phyloP scores from a whole-genome alignment of 1,139 yeast genomes.

The Yamadazyma diddensiae region DNA sequence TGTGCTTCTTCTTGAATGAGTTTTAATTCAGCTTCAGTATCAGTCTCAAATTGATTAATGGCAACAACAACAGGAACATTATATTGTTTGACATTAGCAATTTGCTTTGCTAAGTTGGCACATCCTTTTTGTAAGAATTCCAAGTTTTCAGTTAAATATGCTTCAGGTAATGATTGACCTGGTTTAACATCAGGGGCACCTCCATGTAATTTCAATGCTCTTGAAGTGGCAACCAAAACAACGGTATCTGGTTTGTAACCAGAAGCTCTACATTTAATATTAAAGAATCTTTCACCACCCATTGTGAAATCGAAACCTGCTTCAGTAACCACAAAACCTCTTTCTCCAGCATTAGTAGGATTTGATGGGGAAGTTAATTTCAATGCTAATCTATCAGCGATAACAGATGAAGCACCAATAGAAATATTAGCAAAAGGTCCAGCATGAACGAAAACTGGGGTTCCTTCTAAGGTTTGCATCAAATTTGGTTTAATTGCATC shows the following conservation, averaged over 20 bases:
- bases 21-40: constrained; percentile 63
- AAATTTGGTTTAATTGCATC: constrained; percentile 82
- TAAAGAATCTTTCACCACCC: constrained; percentile 86
- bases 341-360: constrained; percentile 40
- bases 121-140: constrained; percentile 64
- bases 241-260: constrained; percentile 72
- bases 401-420: constrained; percentile 79
- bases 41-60: constrained; percentile 71
- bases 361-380: constrained; percentile 54
- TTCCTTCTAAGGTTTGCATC: constrained; percentile 84
- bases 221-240: constrained; percentile 74
- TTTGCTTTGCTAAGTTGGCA: constrained; percentile 73
- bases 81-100: constrained; percentile 64
- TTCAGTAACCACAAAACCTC: constrained; percentile 76
- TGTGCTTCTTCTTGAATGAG: constrained; percentile 61
- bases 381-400: constrained; percentile 73
- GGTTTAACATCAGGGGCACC: constrained; percentile 85
- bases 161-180: constrained; percentile 70
- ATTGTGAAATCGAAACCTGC: constrained; percentile 86
- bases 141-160: constrained; percentile 64
- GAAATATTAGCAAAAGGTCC: constrained; percentile 88
- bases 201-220: constrained; percentile 80
- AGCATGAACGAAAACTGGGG: constrained; percentile 82
- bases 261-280: constrained; percentile 75
- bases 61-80: constrained; percentile 81